These are phyloP conservation scores for Diddensiella caesifluorescens DNA, from an alignment of 805 yeast species.

Conservation along the genomic window DNA sequence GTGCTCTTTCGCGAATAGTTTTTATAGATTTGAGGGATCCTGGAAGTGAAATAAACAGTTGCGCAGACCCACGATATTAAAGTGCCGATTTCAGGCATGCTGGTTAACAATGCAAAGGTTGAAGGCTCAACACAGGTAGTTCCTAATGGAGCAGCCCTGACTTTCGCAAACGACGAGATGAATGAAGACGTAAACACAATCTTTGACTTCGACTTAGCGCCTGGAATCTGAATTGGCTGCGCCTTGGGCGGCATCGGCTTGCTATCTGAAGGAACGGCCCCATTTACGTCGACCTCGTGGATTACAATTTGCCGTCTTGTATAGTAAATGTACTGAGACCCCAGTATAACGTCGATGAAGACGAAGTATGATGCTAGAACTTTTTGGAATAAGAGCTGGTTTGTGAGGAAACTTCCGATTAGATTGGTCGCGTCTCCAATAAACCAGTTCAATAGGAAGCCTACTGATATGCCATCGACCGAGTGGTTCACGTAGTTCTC, in stretches of 20 bases:
- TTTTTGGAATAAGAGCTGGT: conserved; percentile 77
- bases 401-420: conserved; percentile 67
- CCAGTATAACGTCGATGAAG: conserved; percentile 60
- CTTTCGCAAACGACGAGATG: conserved; percentile 31
- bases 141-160: conserved; percentile 16
- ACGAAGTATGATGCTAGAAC: conserved; percentile 69
- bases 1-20: conserved; percentile 77
- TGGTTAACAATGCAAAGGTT: not conserved
- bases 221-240: not conserved
- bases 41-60: conserved; percentile 62
- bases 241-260: not conserved
- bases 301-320: conserved; percentile 32
- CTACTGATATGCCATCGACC: conserved; percentile 62
- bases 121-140: conserved; percentile 14
- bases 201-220: conserved; percentile 11
- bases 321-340: conserved; percentile 70
- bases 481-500: conserved; percentile 54
- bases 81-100: conserved; percentile 35
- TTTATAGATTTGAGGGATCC: conserved; percentile 79
- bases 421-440: conserved; percentile 57
- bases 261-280: not conserved
- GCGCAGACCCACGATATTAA: conserved; percentile 77
- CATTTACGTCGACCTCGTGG: conserved; percentile 6
- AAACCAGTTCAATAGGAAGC: conserved; percentile 59
- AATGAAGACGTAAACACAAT: conserved; percentile 28